Evolutionary conservation across 2,329 filamentous ascomycete species (phyloP), one percentile per base, ranked within the genome.

Genomic region (Phaeoacremonium minimum): DNA sequence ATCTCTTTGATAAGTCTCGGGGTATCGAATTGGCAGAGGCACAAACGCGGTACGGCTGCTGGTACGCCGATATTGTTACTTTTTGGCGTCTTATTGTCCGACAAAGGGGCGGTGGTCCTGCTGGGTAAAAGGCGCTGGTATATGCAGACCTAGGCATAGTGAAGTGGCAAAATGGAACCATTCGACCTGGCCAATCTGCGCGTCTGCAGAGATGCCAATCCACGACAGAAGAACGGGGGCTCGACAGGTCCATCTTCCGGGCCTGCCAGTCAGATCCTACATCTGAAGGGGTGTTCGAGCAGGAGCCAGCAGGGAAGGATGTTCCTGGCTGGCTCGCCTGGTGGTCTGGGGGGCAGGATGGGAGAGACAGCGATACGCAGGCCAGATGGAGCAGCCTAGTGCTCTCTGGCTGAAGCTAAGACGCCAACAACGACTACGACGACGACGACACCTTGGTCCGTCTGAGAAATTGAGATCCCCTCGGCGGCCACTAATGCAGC

Each of bases 101-200:
- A 46, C 42, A 11, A 33, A 36, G 34, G 40, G 42, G 34, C 35
- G 34, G 44, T 37, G 35, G 37, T 46, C 40, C 38, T 46, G 38
- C 37, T 48, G 38, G 43, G 47, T 56, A 56, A 52, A 52, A 52
- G 48, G 50, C 46, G 46, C 50, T 46, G 45, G 52, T 51, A 50
- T 52, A 60, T 64, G 60, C 60, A 66, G 49, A 60, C 48, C 49
- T 48, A 56, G 54, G 58, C 61, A 60, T 53, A 56, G 56, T 58
- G 57, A 59, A 57, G 64, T 67, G 64, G 64, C 64, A 58, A 66
- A 63, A 64, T 58, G 57, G 54, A 59, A 60, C 59, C 57, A 51
- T 47, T 50, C 46, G 53, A 53, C 18, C 15, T 28, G 53, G 55
- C 60, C 60, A 64, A 63, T 64, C 52, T 60, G 52, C 53, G 37